phyloP scores from a whole-genome alignment of 129 eudicot genomes.

The Artemisia argyi region DNA sequence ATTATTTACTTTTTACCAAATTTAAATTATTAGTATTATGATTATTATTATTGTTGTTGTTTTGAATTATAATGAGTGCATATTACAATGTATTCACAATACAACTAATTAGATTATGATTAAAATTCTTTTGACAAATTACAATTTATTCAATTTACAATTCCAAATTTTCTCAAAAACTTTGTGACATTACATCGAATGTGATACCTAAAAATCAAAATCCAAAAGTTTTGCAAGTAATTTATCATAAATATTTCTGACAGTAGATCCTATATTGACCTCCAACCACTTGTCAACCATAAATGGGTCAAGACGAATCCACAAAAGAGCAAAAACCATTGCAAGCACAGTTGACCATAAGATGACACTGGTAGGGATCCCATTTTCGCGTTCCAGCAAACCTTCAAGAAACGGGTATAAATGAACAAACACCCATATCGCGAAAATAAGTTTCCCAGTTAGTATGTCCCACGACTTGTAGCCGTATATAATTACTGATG shows the following conservation, averaged over 20 bases:
- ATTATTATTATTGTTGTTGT: too few relatives aligned
- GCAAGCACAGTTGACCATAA: constrained; percentile 83
- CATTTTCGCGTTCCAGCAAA: constrained; percentile 71
- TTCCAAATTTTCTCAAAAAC: too few relatives aligned
- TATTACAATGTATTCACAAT: too few relatives aligned
- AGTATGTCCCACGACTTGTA: constrained; percentile 84
- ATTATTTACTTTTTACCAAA: too few relatives aligned
- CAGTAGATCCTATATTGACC: constrained; percentile 71
- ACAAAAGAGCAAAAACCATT: constrained; percentile 69
- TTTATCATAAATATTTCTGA: constrained; percentile 23
- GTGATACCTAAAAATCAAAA: too few relatives aligned
- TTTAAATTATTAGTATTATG: too few relatives aligned
- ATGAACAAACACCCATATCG: constrained; percentile 78
- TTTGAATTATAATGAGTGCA: too few relatives aligned
- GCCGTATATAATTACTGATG: constrained; percentile 68
- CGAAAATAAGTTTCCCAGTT: constrained; percentile 67
- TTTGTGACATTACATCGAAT: too few relatives aligned
- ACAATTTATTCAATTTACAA: too few relatives aligned
- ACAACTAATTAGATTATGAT: too few relatives aligned
- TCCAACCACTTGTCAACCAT: constrained; percentile 28
- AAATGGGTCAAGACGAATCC: constrained; percentile 82
- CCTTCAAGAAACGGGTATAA: constrained; percentile 84
- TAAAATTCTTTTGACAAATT: too few relatives aligned
- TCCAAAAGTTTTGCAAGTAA: too few relatives aligned
- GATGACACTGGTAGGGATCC: constrained; percentile 77